Percentiles rank a stretch among this genome's conserved stretches.
phyloP scores from a whole-genome alignment of 768 basidiomycete species.

The Russula emetica region DNA sequence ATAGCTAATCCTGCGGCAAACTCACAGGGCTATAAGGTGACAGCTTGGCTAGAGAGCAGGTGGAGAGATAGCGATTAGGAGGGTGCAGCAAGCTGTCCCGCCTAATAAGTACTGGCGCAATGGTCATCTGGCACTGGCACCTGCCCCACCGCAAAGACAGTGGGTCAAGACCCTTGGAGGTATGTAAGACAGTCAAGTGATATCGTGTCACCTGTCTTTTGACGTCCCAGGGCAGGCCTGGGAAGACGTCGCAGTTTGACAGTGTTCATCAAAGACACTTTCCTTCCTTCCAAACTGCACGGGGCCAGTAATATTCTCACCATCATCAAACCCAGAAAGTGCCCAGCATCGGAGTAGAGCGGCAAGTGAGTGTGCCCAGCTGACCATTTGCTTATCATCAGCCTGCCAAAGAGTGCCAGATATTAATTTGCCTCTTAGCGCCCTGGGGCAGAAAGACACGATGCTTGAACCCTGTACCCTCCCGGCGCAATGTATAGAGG shows the following conservation, averaged over 20 bases:
- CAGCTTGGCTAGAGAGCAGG: not conserved
- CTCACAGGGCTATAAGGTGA: not conserved
- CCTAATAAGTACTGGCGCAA: not conserved
- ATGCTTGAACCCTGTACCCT: not conserved
- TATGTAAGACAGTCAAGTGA: not conserved
- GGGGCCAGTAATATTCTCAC: not conserved
- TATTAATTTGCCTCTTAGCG: not conserved
- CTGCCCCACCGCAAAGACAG: not conserved
- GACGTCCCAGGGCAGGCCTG: not conserved
- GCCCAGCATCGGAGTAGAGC: not conserved
- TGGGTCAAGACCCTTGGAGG: not conserved
- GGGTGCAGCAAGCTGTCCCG: not conserved
- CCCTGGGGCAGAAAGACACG: not conserved
- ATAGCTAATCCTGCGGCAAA: not conserved
- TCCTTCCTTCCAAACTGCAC: not conserved
- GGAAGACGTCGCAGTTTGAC: not conserved
- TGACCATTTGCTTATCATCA: not conserved
- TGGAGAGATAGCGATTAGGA: not conserved
- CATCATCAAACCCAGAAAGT: not conserved
- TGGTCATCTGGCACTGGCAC: not conserved
- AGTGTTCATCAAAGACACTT: not conserved
- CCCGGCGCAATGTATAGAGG: not conserved
- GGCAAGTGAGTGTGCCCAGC: not conserved
- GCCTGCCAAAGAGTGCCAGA: not conserved
- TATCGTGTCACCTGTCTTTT: not conserved